These are phyloP conservation scores for Rosa persica DNA, from an alignment of 306 rosid species.

Conservation along the genomic window DNA sequence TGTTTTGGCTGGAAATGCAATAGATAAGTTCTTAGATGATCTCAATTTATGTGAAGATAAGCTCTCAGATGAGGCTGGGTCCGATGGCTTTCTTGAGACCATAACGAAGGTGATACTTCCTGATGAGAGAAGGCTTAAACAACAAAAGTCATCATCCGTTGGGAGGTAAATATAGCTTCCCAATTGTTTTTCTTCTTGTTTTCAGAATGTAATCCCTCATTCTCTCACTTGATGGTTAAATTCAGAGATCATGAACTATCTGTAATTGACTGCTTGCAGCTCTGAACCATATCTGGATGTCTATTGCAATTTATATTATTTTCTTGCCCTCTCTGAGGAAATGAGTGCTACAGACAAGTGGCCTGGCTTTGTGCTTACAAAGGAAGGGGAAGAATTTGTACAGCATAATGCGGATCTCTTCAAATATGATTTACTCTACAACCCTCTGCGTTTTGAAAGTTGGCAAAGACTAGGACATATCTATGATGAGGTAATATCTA, in stretches of 20 bases:
- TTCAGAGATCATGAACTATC: conserved; percentile 23
- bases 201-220: not conserved
- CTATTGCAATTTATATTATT: conserved; percentile 84
- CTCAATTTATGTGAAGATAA: conserved; percentile 81
- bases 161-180: conserved; percentile 51
- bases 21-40: conserved; percentile 89
- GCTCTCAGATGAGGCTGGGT: conserved; percentile 96
- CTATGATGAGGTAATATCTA: conserved; percentile 72
- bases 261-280: conserved; percentile 53
- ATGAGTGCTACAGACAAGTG: conserved; percentile 97
- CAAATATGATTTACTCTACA: conserved; percentile 81
- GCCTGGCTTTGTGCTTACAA: conserved; percentile 95
- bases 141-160: conserved; percentile 53
- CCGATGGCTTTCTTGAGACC: conserved; percentile 82
- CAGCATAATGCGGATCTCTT: conserved; percentile 87
- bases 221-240: conserved; percentile 25
- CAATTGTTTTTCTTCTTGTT: not conserved
- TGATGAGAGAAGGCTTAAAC: conserved; percentile 65
- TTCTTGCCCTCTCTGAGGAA: conserved; percentile 92
- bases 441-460: conserved; percentile 89
- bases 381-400: conserved; percentile 97
- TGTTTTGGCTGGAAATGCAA: conserved; percentile 73
- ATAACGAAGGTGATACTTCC: conserved; percentile 72
- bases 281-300: conserved; percentile 89
- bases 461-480: conserved; percentile 94